phyloP scores from a whole-genome alignment of 495 filamentous ascomycete genomes.

The Coniosporium apollinis region DNA sequence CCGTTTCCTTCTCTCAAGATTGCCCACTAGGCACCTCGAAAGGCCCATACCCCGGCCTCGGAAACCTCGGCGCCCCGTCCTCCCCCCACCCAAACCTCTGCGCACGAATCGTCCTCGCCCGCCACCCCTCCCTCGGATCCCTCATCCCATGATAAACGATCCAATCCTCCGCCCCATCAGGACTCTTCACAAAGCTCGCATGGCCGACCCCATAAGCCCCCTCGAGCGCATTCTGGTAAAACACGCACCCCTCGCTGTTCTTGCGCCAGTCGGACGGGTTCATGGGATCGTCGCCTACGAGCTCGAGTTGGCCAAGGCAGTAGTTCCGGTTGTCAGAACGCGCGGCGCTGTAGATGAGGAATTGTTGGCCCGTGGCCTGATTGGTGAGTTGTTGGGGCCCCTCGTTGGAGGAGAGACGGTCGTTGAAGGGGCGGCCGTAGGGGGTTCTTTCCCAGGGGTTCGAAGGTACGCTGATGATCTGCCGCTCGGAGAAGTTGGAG shows the following conservation, averaged over 20 bases:
- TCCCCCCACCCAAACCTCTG: conserved; percentile 26
- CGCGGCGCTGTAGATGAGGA: conserved; percentile 32
- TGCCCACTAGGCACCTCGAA: conserved; percentile 22
- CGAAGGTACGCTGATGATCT: conserved; percentile 27
- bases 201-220: conserved; percentile 32
- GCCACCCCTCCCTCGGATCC: conserved; percentile 21
- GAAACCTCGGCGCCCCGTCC: conserved; percentile 24
- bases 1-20: too few species aligned
- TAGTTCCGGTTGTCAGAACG: conserved; percentile 30
- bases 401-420: conserved; percentile 30
- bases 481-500: conserved; percentile 26
- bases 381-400: conserved; percentile 33
- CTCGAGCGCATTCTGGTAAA: conserved; percentile 30
- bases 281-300: conserved; percentile 34
- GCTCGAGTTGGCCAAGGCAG: conserved; percentile 27
- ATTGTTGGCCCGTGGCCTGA: conserved; percentile 28
- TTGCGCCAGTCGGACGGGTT: conserved; percentile 31
- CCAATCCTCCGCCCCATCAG: conserved; percentile 30
- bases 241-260: conserved; percentile 27
- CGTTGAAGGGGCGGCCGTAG: conserved; percentile 27
- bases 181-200: conserved; percentile 30
- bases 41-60: conserved; percentile 24
- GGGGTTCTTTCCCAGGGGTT: conserved; percentile 33
- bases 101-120: conserved; percentile 23
- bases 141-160: conserved; percentile 34